Evolutionary conservation across 176 grass and related monocot species (phyloP).

Genomic region (Carex pumila): DNA sequence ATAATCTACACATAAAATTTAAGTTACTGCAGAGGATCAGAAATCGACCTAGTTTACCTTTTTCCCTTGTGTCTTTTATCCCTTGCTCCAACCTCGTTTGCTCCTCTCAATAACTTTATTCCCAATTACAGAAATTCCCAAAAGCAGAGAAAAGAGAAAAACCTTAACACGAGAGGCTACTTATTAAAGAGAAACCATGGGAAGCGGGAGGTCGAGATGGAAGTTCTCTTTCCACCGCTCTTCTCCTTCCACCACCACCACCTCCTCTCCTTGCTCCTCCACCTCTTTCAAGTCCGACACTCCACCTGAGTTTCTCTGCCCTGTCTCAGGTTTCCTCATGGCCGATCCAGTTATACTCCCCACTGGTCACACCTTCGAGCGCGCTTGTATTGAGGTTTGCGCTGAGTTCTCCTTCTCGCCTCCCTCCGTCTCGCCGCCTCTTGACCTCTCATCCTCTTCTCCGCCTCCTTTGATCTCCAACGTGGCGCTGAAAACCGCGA

Average conservation of each 20-base stretch:
- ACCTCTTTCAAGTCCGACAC: slow-evolving; percentile 1
- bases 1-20: too few relatives aligned
- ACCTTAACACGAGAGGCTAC: not conserved
- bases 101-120: not conserved
- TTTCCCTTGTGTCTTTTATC: slow-evolving; percentile 6
- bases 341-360: slow-evolving; percentile 43
- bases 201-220: slow-evolving; percentile 1
- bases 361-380: slow-evolving; percentile 42
- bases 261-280: slow-evolving; percentile 2
- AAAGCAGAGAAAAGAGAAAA: not conserved
- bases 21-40: too few relatives aligned
- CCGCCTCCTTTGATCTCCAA: slow-evolving; percentile 34
- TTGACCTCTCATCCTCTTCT: slow-evolving; percentile 10
- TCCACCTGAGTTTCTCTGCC: slow-evolving; percentile 33
- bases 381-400: slow-evolving; percentile 41
- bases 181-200: not conserved
- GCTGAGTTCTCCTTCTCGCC: slow-evolving; percentile 24
- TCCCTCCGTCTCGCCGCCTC: slow-evolving; percentile 12
- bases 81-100: not conserved
- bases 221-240: slow-evolving; percentile 25
- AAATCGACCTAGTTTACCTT: not conserved
- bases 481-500: slow-evolving; percentile 27
- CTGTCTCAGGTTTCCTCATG: slow-evolving; percentile 40
- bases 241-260: not conserved
- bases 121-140: not conserved